A percentile compares a stretch with the other conserved stretches of the same genome.
phyloP scores from a whole-genome alignment of 371 early-diverging fungal genomes.

The Conidiobolus incongruus region DNA sequence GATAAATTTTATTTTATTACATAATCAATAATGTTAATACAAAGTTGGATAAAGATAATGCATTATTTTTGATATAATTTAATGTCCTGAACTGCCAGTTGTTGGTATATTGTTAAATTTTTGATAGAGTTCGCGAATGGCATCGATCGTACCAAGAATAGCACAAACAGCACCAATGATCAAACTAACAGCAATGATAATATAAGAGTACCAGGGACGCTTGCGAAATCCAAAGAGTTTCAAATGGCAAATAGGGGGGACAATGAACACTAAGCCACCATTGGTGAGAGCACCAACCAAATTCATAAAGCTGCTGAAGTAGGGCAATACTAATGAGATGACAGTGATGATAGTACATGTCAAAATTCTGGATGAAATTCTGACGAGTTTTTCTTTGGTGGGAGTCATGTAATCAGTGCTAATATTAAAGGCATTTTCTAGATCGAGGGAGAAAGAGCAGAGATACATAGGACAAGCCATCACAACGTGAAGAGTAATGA shows the following conservation, averaged over 20 bases:
- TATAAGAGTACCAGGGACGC: neutral
- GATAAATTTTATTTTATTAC: too few relatives aligned
- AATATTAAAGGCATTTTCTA: slow-evolving; percentile 28
- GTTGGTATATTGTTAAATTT: too few relatives aligned
- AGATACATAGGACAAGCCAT: slow-evolving; percentile 55
- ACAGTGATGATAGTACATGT: slow-evolving; percentile 18
- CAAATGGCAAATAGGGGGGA: slow-evolving; percentile 60
- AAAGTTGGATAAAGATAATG: too few relatives aligned
- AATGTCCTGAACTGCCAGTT: too few relatives aligned
- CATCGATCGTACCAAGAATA: neutral
- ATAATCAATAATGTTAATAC: too few relatives aligned
- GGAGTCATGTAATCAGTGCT: slow-evolving; percentile 2
- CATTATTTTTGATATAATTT: too few relatives aligned
- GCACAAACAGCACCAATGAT: neutral
- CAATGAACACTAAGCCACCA: slow-evolving; percentile 51
- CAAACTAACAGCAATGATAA: neutral
- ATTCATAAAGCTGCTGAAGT: slow-evolving; percentile 57
- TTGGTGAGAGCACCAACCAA: slow-evolving; percentile 59
- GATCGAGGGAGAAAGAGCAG: slow-evolving; percentile 54
- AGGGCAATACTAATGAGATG: slow-evolving; percentile 47
- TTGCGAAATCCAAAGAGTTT: slow-evolving; percentile 32
- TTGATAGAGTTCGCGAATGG: neutral
- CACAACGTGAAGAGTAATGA: slow-evolving; percentile 65
- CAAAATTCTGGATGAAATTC: slow-evolving; percentile 29
- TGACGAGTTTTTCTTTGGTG: slow-evolving; percentile 21